These are phyloP conservation scores for Brassica incana DNA, from an alignment of 345 rosid species.

Conservation along the genomic window DNA sequence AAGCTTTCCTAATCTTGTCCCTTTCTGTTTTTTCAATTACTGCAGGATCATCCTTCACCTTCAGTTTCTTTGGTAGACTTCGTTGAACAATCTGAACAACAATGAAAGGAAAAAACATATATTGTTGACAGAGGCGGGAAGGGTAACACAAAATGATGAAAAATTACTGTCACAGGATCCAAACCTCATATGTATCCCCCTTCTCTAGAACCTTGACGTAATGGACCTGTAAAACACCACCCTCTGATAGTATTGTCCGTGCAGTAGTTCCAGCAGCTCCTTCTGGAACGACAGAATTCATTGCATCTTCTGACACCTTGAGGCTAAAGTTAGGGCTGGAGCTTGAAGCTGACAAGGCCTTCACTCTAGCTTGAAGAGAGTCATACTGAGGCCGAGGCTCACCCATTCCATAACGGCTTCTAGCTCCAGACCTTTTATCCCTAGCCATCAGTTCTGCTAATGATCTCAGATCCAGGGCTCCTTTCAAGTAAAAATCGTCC, in stretches of 20 bases:
- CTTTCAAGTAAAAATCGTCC: slow-evolving; percentile 83
- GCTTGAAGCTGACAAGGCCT: slow-evolving; percentile 59
- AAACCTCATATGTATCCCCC: slow-evolving; percentile 97
- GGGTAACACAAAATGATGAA: not conserved
- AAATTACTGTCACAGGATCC: slow-evolving; percentile 26
- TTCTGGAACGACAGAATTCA: slow-evolving; percentile 80
- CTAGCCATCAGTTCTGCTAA: slow-evolving; percentile 76
- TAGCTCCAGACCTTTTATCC: slow-evolving; percentile 68
- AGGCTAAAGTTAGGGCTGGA: slow-evolving; percentile 73
- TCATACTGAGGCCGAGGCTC: slow-evolving; percentile 79
- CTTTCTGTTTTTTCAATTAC: slow-evolving; percentile 84
- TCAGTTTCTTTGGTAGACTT: slow-evolving; percentile 81
- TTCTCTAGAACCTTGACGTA: slow-evolving; percentile 99
- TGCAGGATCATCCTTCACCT: slow-evolving; percentile 77
- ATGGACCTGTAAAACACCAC: slow-evolving; percentile 88
- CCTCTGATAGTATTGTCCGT: slow-evolving; percentile 86
- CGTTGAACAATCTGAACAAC: slow-evolving; percentile 77
- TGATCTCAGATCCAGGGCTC: slow-evolving; percentile 90
- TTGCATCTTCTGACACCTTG: slow-evolving; percentile 75
- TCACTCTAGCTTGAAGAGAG: slow-evolving; percentile 91
- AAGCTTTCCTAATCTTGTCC: slow-evolving; percentile 87
- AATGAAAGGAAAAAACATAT: slow-evolving; percentile 1
- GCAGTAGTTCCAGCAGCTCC: slow-evolving; percentile 97
- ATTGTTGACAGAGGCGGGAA: slow-evolving; percentile 9
- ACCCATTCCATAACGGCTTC: slow-evolving; percentile 73